phyloP scores from a whole-genome alignment of 495 filamentous ascomycete genomes.

The Penicillium ochrochloron region DNA sequence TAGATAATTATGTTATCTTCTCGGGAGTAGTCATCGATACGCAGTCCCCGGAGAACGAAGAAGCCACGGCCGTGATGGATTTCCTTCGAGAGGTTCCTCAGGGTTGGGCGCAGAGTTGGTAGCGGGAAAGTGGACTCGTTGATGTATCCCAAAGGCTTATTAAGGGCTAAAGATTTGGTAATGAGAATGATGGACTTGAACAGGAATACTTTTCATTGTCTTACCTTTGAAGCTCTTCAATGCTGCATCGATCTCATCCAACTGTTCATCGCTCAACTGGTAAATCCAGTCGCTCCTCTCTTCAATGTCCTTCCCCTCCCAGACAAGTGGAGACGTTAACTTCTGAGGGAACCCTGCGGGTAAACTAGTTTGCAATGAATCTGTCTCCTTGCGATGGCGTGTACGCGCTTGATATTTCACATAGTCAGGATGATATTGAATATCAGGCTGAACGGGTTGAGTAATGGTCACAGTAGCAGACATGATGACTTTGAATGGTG shows the following conservation, averaged over 20 bases:
- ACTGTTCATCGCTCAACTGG: slow-evolving; percentile 47
- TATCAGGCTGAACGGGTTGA: slow-evolving; percentile 50
- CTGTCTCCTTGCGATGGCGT: slow-evolving; percentile 49
- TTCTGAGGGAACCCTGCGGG: slow-evolving; percentile 56
- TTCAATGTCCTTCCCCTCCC: slow-evolving; percentile 59
- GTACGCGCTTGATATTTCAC: slow-evolving; percentile 59
- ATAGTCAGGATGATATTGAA: slow-evolving; percentile 59
- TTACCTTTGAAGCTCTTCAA: slow-evolving; percentile 59
- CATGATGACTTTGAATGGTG: slow-evolving; percentile 22
- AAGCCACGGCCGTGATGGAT: slow-evolving; percentile 65
- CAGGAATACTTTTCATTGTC: not conserved
- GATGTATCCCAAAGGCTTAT: slow-evolving; percentile 52
- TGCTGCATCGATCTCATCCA: slow-evolving; percentile 60
- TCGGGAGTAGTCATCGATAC: slow-evolving; percentile 52
- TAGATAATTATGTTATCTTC: slow-evolving; percentile 69
- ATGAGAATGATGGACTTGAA: not conserved
- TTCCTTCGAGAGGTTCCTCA: slow-evolving; percentile 56
- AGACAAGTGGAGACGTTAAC: slow-evolving; percentile 56
- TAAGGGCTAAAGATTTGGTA: slow-evolving; percentile 36
- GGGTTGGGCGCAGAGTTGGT: slow-evolving; percentile 48
- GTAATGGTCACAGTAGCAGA: slow-evolving; percentile 33
- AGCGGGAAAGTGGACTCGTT: slow-evolving; percentile 61
- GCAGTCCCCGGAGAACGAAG: slow-evolving; percentile 63
- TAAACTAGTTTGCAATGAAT: slow-evolving; percentile 45
- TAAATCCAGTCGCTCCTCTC: slow-evolving; percentile 58